phyloP scores from a whole-genome alignment of 257 asterid genomes.

The Handroanthus guayacan region DNA sequence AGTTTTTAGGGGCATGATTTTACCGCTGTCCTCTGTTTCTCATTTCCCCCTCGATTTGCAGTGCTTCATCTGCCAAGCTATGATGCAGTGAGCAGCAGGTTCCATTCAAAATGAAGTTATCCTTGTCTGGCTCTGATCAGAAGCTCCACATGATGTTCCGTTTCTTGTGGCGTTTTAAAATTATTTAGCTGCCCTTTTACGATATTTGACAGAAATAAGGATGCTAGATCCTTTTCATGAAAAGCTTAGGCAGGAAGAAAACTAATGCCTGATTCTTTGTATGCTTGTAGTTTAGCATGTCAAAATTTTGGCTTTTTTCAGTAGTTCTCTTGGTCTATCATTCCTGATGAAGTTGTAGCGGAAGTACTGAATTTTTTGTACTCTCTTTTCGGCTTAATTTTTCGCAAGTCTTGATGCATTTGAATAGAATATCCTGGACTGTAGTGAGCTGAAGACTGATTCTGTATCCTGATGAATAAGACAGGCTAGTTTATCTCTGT shows the following conservation, averaged over 20 bases:
- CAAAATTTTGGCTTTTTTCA: constrained; percentile 7
- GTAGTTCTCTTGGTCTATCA: neutral
- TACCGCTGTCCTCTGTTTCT: neutral
- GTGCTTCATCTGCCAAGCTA: constrained; percentile 73
- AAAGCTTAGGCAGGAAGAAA: constrained; percentile 30
- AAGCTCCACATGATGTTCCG: constrained; percentile 6
- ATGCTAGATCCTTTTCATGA: constrained; percentile 26
- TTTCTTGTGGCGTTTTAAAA: neutral
- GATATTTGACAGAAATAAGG: constrained; percentile 41
- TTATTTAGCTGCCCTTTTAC: constrained; percentile 34
- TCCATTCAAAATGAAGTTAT: constrained; percentile 47
- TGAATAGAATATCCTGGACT: neutral
- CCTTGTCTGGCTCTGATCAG: neutral
- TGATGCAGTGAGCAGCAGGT: constrained; percentile 62
- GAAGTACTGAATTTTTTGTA: neutral
- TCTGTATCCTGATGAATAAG: neutral
- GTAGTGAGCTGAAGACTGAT: neutral
- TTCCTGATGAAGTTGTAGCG: constrained; percentile 13
- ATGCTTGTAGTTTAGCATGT: constrained; percentile 24
- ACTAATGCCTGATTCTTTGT: constrained; percentile 22
- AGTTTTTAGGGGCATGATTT: neutral
- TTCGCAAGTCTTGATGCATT: neutral
- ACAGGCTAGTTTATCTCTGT: neutral
- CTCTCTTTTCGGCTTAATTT: constrained; percentile 1
- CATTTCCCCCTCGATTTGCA: constrained; percentile 45